Evolutionary conservation across 2,329 filamentous ascomycete genomes (phyloP).

Genomic region (Orbilia javanica): DNA sequence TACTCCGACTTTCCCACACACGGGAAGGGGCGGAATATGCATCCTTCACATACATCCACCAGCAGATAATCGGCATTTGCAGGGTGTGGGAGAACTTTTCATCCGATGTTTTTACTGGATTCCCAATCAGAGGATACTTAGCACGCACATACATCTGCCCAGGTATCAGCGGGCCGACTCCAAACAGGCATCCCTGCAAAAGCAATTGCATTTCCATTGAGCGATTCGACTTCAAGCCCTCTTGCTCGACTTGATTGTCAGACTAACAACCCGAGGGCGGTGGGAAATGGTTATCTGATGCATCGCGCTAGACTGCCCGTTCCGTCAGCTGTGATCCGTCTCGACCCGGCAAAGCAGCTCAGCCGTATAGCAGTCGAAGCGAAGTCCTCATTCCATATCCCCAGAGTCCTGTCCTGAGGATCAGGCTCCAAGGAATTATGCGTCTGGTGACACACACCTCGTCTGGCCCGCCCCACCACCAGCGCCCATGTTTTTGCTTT

Average conservation of each 20-base stretch:
- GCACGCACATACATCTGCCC: too few species aligned
- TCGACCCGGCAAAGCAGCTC: conserved; percentile 41
- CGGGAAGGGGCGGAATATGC: conserved; percentile 4
- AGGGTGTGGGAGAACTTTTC: conserved; percentile 47
- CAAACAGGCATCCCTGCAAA: conserved; percentile 41
- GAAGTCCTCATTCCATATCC: conserved; percentile 30
- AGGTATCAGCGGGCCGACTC: conserved; percentile 43
- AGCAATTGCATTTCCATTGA: conserved; percentile 18
- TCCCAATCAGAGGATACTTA: conserved; percentile 21
- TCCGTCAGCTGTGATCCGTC: conserved; percentile 50
- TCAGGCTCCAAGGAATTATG: conserved; percentile 36
- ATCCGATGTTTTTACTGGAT: conserved; percentile 57
- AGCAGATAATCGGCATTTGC: conserved; percentile 11
- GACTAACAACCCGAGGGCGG: not conserved
- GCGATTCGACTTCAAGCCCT: conserved; percentile 1
- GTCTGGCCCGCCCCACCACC: conserved; percentile 58
- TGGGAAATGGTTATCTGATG: not conserved
- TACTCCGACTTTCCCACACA: not conserved
- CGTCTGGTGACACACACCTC: conserved; percentile 59
- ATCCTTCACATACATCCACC: not conserved
- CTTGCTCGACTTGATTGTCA: too few species aligned
- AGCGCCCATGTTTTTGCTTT: conserved; percentile 47
- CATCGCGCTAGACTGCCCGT: conserved; percentile 44
- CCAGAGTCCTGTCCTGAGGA: conserved; percentile 14
- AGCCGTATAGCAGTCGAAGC: conserved; percentile 46